phyloP scores from a whole-genome alignment of 331 rosid species.

The Arachis monticola region DNA sequence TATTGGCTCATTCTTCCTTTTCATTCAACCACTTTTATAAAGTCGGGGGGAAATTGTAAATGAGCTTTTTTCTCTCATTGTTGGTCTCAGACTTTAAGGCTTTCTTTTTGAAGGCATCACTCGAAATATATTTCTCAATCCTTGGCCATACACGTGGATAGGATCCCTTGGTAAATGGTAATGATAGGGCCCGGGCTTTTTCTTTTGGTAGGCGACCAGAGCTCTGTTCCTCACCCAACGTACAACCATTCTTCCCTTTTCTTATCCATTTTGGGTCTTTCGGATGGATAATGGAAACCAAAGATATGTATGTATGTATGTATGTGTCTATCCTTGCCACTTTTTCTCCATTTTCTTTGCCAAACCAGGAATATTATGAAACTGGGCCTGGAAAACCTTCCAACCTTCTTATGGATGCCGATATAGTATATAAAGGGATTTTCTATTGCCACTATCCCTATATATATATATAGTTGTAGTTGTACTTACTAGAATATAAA shows the following conservation, averaged over 20 bases:
- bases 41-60: conserved; percentile 41
- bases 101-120: conserved; percentile 43
- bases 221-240: background rate
- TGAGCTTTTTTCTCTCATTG: conserved; percentile 40
- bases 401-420: background rate
- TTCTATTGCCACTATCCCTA: no score
- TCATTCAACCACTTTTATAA: conserved; percentile 25
- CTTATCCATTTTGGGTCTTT: conserved; percentile 3
- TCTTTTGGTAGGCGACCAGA: background rate
- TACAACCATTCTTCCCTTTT: background rate
- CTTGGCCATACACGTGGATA: conserved; percentile 44
- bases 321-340: background rate
- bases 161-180: background rate
- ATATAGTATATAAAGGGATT: no score
- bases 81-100: conserved; percentile 37
- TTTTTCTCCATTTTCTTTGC: background rate
- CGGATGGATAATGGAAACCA: background rate
- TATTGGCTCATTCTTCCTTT: conserved; percentile 18
- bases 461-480: no score
- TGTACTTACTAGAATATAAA: no score
- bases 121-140: conserved; percentile 37
- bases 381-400: background rate
- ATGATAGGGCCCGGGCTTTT: background rate
- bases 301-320: background rate
- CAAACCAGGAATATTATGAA: conserved; percentile 1